phyloP scores from a whole-genome alignment of 371 early-diverging fungal genomes.

The Catenaria anguillulae region DNA sequence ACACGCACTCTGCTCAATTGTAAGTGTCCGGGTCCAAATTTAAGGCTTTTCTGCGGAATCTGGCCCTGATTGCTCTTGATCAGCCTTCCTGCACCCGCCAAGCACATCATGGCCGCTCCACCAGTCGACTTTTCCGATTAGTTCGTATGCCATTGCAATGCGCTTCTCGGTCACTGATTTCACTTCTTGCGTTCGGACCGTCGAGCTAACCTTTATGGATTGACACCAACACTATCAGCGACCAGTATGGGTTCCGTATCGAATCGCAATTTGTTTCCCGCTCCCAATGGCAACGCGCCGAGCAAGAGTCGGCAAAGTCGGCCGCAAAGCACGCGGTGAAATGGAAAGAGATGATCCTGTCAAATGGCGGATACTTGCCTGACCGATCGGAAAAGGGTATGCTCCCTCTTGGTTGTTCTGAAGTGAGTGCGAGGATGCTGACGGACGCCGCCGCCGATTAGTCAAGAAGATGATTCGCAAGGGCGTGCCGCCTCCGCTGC shows the following conservation, averaged over 20 bases:
- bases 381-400: not conserved
- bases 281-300: not conserved
- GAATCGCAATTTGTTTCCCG: not conserved
- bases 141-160: not conserved
- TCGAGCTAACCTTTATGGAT: not conserved
- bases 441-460: slow-evolving; percentile 8
- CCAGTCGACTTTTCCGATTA: not conserved
- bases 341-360: not conserved
- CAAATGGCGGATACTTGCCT: not conserved
- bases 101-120: not conserved
- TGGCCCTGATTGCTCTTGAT: no score
- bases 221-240: not conserved
- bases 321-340: not conserved
- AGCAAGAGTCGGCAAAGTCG: not conserved
- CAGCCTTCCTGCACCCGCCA: no score
- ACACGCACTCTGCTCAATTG: no score
- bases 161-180: not conserved
- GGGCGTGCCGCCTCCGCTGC: slow-evolving; percentile 62
- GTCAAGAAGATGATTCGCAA: slow-evolving; percentile 68
- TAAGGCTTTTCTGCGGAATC: no score
- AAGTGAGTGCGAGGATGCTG: not conserved
- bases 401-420: not conserved
- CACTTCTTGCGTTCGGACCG: not conserved
- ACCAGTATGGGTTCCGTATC: not conserved
- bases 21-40: no score